Base-by-base conservation (phyloP, 2,329 filamentous ascomycete genomes). In the Cladosporium sp. region DNA sequence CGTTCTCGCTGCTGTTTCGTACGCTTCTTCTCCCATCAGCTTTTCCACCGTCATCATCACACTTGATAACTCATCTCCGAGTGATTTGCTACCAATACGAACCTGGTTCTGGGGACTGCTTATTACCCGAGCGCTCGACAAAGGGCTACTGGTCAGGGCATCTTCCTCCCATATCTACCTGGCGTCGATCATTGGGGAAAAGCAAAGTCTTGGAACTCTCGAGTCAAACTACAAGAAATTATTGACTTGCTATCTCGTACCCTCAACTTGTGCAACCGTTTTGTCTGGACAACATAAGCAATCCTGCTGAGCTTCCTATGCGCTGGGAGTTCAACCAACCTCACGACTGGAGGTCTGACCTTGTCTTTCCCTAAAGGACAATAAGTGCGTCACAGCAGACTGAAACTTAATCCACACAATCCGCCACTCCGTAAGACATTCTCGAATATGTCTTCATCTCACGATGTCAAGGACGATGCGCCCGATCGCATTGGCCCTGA, bases 401-500 rank as follows among this genome's bases (percentile, higher is more conserved):
- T 21, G 12, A 26, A 21, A 2, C 52, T 23, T 12, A 55, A 31
- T 21, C n/a, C 31, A 26, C 61, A 56, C 33, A 10, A 28, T 33
- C n/a, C 28, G 12, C 46, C 46, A 49, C 66, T 57, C 12, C 18
- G 29, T 31, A 44, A 46, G 35, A 64, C 21, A 26, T 31, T 29
- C 29, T n/a, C 35, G 28, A 67, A 10, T 29, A 73, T 73, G 70
- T 67, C 71, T 57, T 70, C 71, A 5, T 52, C 65, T 35, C 69
- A 72, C 46, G 71, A 71, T 59, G 71, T 75, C 56, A 80, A 80
- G 71, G 77, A 79, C 63, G 77, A 79, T 62, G 68, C 75, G 59
- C 80, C 80, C 29, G 80, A 84, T 72, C 77, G 72, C 59, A 84
- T 84, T 68, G 78, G 77, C 12, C 79, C 80, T 7, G 78, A 80